These are phyloP conservation scores for Hypoxylon sp. DNA, from an alignment of 2,329 filamentous ascomycete species.

Conservation along the genomic window DNA sequence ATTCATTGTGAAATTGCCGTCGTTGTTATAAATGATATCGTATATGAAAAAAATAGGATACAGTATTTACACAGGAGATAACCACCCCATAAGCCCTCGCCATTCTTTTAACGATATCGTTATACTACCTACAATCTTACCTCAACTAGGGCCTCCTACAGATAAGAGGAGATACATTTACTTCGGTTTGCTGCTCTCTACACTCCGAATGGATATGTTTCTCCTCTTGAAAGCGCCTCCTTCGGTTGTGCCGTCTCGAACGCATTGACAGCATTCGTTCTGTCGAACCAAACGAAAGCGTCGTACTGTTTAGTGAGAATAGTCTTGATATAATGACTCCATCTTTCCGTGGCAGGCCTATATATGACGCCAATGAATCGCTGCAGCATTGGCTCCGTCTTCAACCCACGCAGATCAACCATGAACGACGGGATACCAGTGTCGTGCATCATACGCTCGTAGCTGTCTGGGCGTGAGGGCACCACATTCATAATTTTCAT, in stretches of 20 bases:
- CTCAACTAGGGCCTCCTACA: neutral
- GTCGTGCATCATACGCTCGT: conserved; percentile 65
- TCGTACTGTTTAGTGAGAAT: conserved; percentile 65
- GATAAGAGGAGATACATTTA: neutral
- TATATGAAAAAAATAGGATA: conserved; percentile 11
- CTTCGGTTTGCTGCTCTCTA: conserved; percentile 41
- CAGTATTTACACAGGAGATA: conserved; percentile 11
- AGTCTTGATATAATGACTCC: conserved; percentile 65
- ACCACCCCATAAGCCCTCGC: neutral
- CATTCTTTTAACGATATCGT: neutral
- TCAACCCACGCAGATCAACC: conserved; percentile 62
- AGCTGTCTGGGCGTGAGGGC: conserved; percentile 63
- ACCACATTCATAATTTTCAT: conserved; percentile 65
- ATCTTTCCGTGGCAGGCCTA: conserved; percentile 63
- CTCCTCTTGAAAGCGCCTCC: conserved; percentile 59
- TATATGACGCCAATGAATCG: conserved; percentile 70
- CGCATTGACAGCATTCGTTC: conserved; percentile 60
- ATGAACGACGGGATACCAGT: conserved; percentile 62
- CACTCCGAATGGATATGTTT: conserved; percentile 68
- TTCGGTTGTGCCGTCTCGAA: conserved; percentile 63
- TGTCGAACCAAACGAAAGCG: conserved; percentile 66
- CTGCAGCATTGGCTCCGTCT: conserved; percentile 59
- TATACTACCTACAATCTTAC: neutral
- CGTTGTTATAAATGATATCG: conserved; percentile 10
- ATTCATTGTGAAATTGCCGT: conserved; percentile 8